Evolutionary conservation across 2,329 filamentous ascomycete species (phyloP).

Genomic region (Hypoxylon sp.): DNA sequence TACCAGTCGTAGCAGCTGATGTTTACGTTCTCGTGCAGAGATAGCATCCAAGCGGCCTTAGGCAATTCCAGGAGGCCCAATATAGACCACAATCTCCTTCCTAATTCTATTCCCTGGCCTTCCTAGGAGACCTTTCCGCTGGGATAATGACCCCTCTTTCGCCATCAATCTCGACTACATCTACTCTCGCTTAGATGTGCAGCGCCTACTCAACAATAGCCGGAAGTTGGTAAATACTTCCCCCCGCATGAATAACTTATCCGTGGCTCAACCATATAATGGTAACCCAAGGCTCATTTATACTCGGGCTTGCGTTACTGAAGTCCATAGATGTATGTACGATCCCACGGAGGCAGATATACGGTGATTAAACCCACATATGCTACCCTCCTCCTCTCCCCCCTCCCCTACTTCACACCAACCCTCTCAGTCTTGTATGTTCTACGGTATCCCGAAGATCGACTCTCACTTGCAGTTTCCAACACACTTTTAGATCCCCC

Average conservation of each 20-base stretch:
- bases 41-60: constrained; percentile 4
- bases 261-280: constrained; percentile 39
- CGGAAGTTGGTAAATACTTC: constrained; percentile 42
- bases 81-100: constrained; percentile 21
- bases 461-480: constrained; percentile 16
- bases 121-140: constrained; percentile 19
- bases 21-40: constrained; percentile 9
- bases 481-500: constrained; percentile 13
- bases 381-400: constrained; percentile 14
- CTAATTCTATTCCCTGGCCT: constrained; percentile 19
- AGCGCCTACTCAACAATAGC: constrained; percentile 43
- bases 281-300: constrained; percentile 40
- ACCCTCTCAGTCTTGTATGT: constrained; percentile 12
- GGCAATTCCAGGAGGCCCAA: constrained; percentile 3
- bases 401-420: constrained; percentile 13
- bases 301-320: constrained; percentile 28
- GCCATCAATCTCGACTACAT: constrained; percentile 29
- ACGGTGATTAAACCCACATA: constrained; percentile 18
- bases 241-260: constrained; percentile 41
- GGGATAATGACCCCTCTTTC: constrained; percentile 42
- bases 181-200: constrained; percentile 38
- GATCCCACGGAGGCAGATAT: constrained; percentile 17
- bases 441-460: constrained; percentile 21
- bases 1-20: constrained; percentile 10
- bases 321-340: constrained; percentile 23